phyloP scores from a whole-genome alignment of 140 eudicot species.

The Anethum foeniculum region DNA sequence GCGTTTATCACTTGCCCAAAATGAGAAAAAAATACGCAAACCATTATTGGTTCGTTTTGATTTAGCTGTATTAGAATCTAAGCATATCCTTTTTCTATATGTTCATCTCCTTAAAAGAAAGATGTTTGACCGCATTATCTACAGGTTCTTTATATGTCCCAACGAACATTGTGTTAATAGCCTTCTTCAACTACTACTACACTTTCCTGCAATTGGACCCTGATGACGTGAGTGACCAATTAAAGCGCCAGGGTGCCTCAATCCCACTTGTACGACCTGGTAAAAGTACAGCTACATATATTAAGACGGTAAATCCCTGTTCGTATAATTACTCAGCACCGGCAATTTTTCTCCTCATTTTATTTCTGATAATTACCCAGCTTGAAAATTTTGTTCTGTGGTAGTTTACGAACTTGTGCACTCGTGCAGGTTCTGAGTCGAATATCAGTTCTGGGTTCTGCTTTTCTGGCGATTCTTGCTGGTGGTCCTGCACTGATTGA shows the following conservation, averaged over 20 bases:
- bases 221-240: slow-evolving; percentile 94
- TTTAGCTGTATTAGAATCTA: neutral
- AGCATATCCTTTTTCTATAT: neutral
- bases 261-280: slow-evolving; percentile 99
- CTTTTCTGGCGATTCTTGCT: slow-evolving; percentile 73
- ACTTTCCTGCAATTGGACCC: slow-evolving; percentile 98
- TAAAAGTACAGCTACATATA: slow-evolving; percentile 81
- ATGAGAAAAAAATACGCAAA: neutral
- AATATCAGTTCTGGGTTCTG: slow-evolving; percentile 87
- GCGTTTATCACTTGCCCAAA: neutral
- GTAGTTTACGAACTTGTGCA: neutral
- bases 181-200: slow-evolving; percentile 94
- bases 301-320: slow-evolving; percentile 56
- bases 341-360: neutral
- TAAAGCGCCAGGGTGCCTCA: slow-evolving; percentile 99
- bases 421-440: slow-evolving; percentile 68
- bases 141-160: slow-evolving; percentile 86
- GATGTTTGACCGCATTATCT: slow-evolving; percentile 1
- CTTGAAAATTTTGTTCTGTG: neutral
- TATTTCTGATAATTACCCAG: neutral
- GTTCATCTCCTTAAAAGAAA: neutral
- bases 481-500: slow-evolving; percentile 95
- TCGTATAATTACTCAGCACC: neutral
- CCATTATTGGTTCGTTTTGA: neutral
- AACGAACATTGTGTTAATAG: slow-evolving; percentile 76